These are phyloP conservation scores for Ampelomyces quisqualis DNA, from an alignment of 2,329 filamentous ascomycete genomes.

Conservation along the genomic window DNA sequence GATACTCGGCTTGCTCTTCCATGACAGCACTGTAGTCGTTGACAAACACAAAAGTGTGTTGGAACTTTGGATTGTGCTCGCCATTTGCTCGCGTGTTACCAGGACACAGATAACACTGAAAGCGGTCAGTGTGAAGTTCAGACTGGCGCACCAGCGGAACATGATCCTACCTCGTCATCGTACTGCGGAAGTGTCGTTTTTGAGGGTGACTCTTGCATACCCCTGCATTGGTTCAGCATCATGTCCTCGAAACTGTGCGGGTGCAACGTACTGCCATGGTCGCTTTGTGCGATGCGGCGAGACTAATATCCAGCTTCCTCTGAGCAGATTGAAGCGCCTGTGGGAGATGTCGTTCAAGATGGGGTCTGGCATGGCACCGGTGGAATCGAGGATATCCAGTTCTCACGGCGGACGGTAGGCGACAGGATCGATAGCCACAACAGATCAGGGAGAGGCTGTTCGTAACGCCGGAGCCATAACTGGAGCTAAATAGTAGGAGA, in stretches of 20 bases:
- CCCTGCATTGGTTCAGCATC: constrained; percentile 36
- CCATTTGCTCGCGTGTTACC: constrained; percentile 87
- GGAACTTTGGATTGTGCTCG: constrained; percentile 81
- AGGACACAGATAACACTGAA: constrained; percentile 88
- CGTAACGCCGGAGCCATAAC: constrained; percentile 19
- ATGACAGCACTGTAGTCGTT: constrained; percentile 98
- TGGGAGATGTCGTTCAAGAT: constrained; percentile 89
- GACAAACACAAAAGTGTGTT: constrained; percentile 87
- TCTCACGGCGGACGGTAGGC: constrained; percentile 9
- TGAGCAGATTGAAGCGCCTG: constrained; percentile 86
- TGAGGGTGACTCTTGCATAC: constrained; percentile 51
- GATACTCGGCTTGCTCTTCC: constrained; percentile 83
- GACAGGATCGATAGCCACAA: constrained; percentile 16
- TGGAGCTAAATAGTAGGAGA: constrained; percentile 28
- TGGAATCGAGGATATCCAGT: constrained; percentile 2
- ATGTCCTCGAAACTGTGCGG: not conserved
- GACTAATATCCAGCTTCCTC: constrained; percentile 88
- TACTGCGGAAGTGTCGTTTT: constrained; percentile 67
- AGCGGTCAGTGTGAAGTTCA: constrained; percentile 21
- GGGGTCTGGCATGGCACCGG: constrained; percentile 48
- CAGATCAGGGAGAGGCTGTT: constrained; percentile 10
- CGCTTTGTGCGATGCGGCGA: constrained; percentile 95
- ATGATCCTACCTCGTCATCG: constrained; percentile 59
- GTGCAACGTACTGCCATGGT: constrained; percentile 84
- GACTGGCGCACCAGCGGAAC: constrained; percentile 1